Base-by-base conservation (phyloP, 495 filamentous ascomycete species). In the Neurospora tetraspora region DNA sequence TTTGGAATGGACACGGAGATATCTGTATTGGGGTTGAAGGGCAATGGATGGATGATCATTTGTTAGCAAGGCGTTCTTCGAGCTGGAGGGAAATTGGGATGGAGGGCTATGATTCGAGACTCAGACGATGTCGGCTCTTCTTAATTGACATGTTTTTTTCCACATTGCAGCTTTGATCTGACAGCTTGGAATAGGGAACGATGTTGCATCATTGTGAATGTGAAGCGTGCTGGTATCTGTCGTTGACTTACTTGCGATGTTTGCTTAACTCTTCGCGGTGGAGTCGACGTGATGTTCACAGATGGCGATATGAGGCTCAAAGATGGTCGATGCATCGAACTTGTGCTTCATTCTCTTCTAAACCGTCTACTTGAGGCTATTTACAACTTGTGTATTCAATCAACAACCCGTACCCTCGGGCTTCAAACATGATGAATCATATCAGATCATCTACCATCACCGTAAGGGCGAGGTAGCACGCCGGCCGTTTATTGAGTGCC, bases 41-140 rank as follows among this genome's bases (percentile, higher is more conserved):
- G 3, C n/a, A 20, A 11, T 45, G 8, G 16, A 16, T 1, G 3
- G 18, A 20, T 45, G 43, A 45, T 23, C 7, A 45, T 3, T 45
- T 12, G 53, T 61, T 61, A 65, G 53, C 53, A 34, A 65, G 27
- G 23, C 27, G 27, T 65, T 65, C 31, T 59, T 59, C 20, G 10
- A 59, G 11, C 27, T 23, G 47, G 47, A 59, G 5, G 2, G 20
- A 11, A 59, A 2, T 27, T 6, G 47, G 47, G 47, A 65, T 65
- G 53, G 27, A 65, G 27, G 23, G 7, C 3, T 36, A 36, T 34
- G 53, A 34, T 36, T 65, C 53, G 53, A 18, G 53, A 34, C 71
- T 84, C 82, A 83, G 82, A 83, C 81, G 81, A 83, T 84, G 82
- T 84, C 82, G 82, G 77, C 78, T 84, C 80, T 70, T 65, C 27